Base-by-base conservation (phyloP, 768 basidiomycete genomes). In the Termitomyces sp. region DNA sequence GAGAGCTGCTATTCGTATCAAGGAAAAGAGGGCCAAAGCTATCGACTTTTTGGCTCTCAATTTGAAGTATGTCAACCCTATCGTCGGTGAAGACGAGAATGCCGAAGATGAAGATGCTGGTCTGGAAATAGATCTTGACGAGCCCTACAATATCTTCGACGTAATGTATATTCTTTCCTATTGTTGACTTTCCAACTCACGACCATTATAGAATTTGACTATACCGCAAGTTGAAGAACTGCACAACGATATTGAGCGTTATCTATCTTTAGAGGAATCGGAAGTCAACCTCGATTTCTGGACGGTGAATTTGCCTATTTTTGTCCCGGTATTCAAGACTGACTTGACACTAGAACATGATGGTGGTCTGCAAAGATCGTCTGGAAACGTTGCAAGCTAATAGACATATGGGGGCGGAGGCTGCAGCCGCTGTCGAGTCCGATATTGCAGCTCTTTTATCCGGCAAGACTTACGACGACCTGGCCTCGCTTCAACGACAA, bases 1-100 rank as follows among this genome's bases (percentile, higher is more conserved):
- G 65, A 83, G 97, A 65, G 97, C 97, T 24, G 88, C 92, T 56
- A 98, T 99, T 69, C 85, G 97, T 55, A 89, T 98, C 69, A 89
- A 92, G 71, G 97, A 98, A 76, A 95, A 96, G 75, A 80, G 97
- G 57, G 97, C 97, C 2, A 98, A 98, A 71, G 97, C 97, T n/a
- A 89, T 99, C 66, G 97, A 99, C 72, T 98, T 96, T 75, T 76
- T 99, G 64, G 94, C 96, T 50, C 84, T 99, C 69, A 99, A 99
- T 72, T 82, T 99, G 62, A 89, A 93, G 63, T 98, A 98, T 75
- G 91, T 94, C 35, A 88, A 90, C 69, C 87, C 85, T 22, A 79
- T 83, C 32, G 78, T 76, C 16, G 83, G 88, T 36, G 84, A 87
- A n/a, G 88, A 91, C 3, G 86, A 86, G 8, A 54, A 52, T 38